Evolutionary conservation across 768 basidiomycete genomes (phyloP).

Genomic region (Trametes sanguinea): DNA sequence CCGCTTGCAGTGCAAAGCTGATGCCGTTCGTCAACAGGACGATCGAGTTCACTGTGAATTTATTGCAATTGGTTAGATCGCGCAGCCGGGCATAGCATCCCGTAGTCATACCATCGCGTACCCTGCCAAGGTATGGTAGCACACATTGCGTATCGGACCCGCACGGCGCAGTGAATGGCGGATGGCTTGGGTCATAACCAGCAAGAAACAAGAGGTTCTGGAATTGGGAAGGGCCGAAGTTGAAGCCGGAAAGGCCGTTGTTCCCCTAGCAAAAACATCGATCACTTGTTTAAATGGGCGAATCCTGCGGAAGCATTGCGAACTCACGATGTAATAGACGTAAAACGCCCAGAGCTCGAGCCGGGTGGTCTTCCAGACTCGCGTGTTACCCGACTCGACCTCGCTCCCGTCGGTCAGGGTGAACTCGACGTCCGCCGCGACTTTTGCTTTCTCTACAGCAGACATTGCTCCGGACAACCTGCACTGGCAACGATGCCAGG

Average conservation of each 20-base stretch:
- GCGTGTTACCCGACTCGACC: not conserved
- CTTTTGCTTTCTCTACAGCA: constrained; percentile 8
- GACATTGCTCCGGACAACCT: constrained; percentile 21
- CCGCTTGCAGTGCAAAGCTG: constrained; percentile 75
- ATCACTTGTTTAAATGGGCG: not conserved
- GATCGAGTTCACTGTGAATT: constrained; percentile 64
- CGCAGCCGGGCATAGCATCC: not conserved
- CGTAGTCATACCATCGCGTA: constrained; percentile 52
- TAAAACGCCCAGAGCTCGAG: constrained; percentile 41
- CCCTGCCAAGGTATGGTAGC: constrained; percentile 61
- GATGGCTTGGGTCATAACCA: constrained; percentile 66
- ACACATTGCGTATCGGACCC: constrained; percentile 54
- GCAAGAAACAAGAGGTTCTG: constrained; percentile 72
- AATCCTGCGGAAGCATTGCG: not conserved
- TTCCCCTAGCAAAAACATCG: constrained; percentile 46
- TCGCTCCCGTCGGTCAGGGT: not conserved
- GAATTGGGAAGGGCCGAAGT: constrained; percentile 75
- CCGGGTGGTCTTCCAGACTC: constrained; percentile 43
- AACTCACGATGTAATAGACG: constrained; percentile 33
- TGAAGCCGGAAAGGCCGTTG: constrained; percentile 68
- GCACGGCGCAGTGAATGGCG: constrained; percentile 56
- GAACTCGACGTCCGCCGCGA: constrained; percentile 14
- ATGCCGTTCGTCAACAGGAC: constrained; percentile 80
- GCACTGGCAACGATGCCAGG: constrained; percentile 1
- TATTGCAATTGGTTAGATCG: not conserved